These are phyloP conservation scores for Sporormia fimetaria DNA, from an alignment of 495 filamentous ascomycete genomes.

Conservation along the genomic window DNA sequence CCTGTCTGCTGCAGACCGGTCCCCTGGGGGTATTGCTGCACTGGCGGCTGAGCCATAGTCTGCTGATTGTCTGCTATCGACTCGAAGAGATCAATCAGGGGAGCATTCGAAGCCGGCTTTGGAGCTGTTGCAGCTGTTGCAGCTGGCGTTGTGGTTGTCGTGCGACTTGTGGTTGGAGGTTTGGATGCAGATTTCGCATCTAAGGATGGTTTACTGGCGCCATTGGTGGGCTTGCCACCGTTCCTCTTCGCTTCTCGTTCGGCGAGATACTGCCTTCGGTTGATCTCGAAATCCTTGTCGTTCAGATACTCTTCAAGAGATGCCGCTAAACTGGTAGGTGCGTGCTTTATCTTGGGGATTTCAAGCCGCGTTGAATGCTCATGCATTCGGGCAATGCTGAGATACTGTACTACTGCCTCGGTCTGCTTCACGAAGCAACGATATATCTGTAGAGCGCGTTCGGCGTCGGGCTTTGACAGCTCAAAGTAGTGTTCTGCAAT, in stretches of 20 bases:
- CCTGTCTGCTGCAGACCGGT: constrained; percentile 32
- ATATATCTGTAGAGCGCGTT: constrained; percentile 85
- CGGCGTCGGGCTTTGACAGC: constrained; percentile 89
- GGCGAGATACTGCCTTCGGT: constrained; percentile 79
- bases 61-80: constrained; percentile 92
- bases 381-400: constrained; percentile 75
- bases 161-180: constrained; percentile 22
- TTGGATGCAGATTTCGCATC: constrained; percentile 28
- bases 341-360: constrained; percentile 96
- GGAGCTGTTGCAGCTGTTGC: no score
- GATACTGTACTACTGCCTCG: constrained; percentile 80
- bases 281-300: constrained; percentile 91
- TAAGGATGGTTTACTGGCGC: constrained; percentile 24
- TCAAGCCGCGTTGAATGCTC: constrained; percentile 85
- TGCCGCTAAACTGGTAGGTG: constrained; percentile 75
- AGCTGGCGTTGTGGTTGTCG: constrained; percentile 25
- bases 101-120: constrained; percentile 7
- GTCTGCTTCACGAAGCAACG: constrained; percentile 88
- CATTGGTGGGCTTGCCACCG: constrained; percentile 34
- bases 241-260: constrained; percentile 71
- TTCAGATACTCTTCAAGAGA: constrained; percentile 92
- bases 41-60: constrained; percentile 46
- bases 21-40: constrained; percentile 36
- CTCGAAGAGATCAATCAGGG: constrained; percentile 93
- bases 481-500: constrained; percentile 87